Base-by-base conservation (phyloP, 805 yeast species). In the Isabelozyma heimii region DNA sequence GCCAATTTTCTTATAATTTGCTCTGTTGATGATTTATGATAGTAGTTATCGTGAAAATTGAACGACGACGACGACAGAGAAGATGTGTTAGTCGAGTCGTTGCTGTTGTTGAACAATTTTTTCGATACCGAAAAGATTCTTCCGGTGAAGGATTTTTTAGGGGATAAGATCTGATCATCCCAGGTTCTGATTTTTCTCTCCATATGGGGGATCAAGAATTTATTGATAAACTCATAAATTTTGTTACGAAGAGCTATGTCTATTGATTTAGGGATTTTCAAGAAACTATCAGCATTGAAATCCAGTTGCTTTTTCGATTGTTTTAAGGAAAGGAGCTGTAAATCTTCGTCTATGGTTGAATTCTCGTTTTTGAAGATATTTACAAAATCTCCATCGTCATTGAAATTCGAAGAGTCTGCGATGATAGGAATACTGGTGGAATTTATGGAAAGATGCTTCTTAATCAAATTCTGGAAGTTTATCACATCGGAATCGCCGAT, bases 151-250 rank as follows among this genome's bases (percentile, higher is more conserved):
- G 96, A 88, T 54, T 83, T 83, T 52, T 91, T 77, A 4, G 95
- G 91, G 39, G 83, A 80, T 12, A 90, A 80, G 4, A 87, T 76
- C 58, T 84, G 88, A 56, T 91, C 97, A 51, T 85, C 91, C 97
- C 97, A 91, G 12, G 79, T 63, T 33, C 85, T 73, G n/a, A 90
- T 80, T 58, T 89, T 86, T 48, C 80, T 69, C 60, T 89, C 91
- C 97, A 94, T 89, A 63, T 84, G 91, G 0, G 97, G 96, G 1
- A 89, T 73, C 49, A 87, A 67, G 43, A 69, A 67, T 53, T 76
- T 77, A 35, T 68, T 67, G 8, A 82, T 70, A 47, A 80, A 66
- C 30, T 83, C 86, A 42, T 71, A 63, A 13, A 82, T 51, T 45
- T 73, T 73, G 8, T 54, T 52, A 9, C 70, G 56, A 26, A 84